Base-by-base conservation (phyloP, 441 rosid species). In the Arabidopsis hybrid region DNA sequence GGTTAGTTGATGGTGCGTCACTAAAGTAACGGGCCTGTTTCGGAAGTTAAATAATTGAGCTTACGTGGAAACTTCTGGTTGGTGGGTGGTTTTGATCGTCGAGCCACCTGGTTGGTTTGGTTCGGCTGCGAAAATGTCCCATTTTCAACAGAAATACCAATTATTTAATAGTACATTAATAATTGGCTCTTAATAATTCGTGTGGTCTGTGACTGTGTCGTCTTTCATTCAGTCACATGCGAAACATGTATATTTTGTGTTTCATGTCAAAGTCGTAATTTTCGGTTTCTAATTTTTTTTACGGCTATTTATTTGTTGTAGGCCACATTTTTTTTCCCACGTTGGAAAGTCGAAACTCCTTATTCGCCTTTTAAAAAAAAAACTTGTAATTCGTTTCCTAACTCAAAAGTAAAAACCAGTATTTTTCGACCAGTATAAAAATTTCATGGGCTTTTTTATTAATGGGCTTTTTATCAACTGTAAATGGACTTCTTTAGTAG, bases 51-150 rank as follows among this genome's bases (percentile, higher is more conserved):
- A 17, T 6, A 26, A 16, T 39, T 26, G 8, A 14, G 36, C 53
- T 32, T 34, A 72, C 69, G 76, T 63, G 76, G 49, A 55, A 43
- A 57, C 2, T 18, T 45, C 35, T 73, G 58, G 38, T 63, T 72
- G 31, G 70, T 62, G 16, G 5, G 13, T 32, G 14, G 62, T 55
- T 34, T 55, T 5, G 17, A 12, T 56, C 14, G 14, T 0, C 8
- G 52, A 14, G 42, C 16, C 67, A 57, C 13, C 46, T 8, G 63
- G 40, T 55, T 67, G n/a, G 63, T 55, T 26, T 26, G 42, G 8
- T 29, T 1, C 66, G 36, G 35, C 21, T 69, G 32, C 34, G 42
- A 49, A 14, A 5, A 13, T 12, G 16, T 72, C 64, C 39, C 10
- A 26, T 26, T 26, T 26, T 26, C 29, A 26, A 26, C 29, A 26